Base-by-base conservation (phyloP, 2,329 filamentous ascomycete species). In the Talaromyces sp. region DNA sequence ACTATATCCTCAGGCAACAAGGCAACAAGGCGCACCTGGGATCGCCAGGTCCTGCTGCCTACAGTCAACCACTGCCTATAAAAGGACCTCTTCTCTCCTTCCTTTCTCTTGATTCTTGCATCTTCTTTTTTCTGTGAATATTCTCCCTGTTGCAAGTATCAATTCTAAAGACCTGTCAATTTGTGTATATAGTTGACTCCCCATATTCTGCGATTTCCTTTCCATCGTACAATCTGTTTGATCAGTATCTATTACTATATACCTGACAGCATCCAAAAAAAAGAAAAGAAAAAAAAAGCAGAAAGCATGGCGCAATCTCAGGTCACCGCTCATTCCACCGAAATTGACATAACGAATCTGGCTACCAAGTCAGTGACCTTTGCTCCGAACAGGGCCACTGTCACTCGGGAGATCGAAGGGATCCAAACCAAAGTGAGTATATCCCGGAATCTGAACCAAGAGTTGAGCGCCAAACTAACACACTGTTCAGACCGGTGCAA, bases 301-400 rank as follows among this genome's bases (percentile, higher is more conserved):
- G 17, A 1, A 39, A 48, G 11, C 33, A 58, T 52, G 51, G 58
- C 60, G n/a, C 35, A 40, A 4, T 45, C 57, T 36, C 57, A 50
- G 31, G 41, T 60, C n/a, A 56, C 21, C 10, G 56, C 59, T 19
- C 40, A 68, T n/a, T 61, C 59, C 1, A 54, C 58, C 3, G 66
- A 66, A 48, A 58, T 84, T 67, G 77, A 78, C 33, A 69, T 88
- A 61, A 78, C 80, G 43, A 78, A 85, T 51, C 73, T 88, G 31
- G 66, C 74, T 8, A 87, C 86, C 35, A 81, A 81, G 52, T 81
- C 80, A 0, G 84, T 89, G 15, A 84, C 81, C 0, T 77, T 89
- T 40, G 87, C 86, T 60, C 85, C 85, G 0, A 75, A 76, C 1
- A 75, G 81, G 61, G 86, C 85, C 1, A 84, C 85, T 50, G 70